Conservation (phyloP, 768 basidiomycete species). For the Kwoniella sp. region DNA sequence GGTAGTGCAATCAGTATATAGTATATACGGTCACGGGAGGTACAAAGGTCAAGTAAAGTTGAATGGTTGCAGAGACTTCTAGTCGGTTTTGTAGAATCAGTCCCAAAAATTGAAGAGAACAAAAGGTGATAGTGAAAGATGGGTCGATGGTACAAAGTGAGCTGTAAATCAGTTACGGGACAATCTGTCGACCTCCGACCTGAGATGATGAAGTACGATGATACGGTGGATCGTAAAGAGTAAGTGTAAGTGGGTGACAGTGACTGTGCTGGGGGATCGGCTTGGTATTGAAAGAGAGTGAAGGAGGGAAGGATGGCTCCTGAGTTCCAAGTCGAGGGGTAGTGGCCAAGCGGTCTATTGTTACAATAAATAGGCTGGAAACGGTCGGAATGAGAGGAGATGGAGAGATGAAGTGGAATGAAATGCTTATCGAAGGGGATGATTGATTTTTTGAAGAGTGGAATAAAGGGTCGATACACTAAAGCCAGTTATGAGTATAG, state of each 20-base stretch:
- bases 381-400: neutral
- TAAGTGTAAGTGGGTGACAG: neutral
- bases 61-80: neutral
- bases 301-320: neutral
- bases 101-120: neutral
- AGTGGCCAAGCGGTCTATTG: too few relatives aligned
- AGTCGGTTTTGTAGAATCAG: neutral
- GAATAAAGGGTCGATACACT: neutral
- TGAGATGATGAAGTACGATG: too few relatives aligned
- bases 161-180: neutral
- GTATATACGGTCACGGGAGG: too few relatives aligned
- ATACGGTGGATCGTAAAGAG: neutral
- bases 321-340: neutral
- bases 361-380: neutral
- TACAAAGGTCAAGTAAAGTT: too few relatives aligned
- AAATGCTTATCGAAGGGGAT: constrained; percentile 1
- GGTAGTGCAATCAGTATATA: neutral
- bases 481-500: neutral
- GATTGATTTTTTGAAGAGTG: neutral
- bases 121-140: neutral
- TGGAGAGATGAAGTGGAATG: constrained; percentile 3
- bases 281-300: neutral
- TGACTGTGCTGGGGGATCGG: neutral
- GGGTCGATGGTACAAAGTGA: neutral
- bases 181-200: neutral